Evolutionary conservation across 2,329 filamentous ascomycete species (phyloP), one percentile per base, ranked within the genome.

Genomic region (Periconia macrospinosa): DNA sequence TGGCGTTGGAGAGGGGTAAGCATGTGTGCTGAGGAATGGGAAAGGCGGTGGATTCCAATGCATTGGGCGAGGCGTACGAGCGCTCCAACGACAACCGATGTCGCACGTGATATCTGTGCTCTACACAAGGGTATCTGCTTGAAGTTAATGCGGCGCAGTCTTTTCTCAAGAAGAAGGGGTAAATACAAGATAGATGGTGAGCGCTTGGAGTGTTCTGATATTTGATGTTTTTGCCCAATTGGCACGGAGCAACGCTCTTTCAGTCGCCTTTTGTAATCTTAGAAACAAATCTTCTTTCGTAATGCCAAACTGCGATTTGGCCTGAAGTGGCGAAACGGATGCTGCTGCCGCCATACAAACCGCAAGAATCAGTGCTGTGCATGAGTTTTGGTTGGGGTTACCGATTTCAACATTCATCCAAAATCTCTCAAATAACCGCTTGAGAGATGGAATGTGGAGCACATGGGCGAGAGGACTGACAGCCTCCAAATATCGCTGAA

Each of bases 171-270:
- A 14, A 13, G 48, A 18, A 33, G 6, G 20, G 7, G 8, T 44
- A 17, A 30, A 14, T 68, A 73, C 70, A 54, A 74, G 43, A 45
- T 74, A 74, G 45, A 74, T 74, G 1, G 71, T 71, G 37, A 74
- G 56, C 6, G 71, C 70, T 55, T 74, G 71, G 2, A 74, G 59
- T 10, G 71, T 74, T 43, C 69, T 55, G 30, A 74, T 73, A 18
- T 73, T 74, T 2, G 70, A 73, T 11, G 71, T 74, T 56, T 72
- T 73, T 9, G 70, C 65, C 70, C 71, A 74, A 30, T 74, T 72
- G 14, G 71, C 71, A 23, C 67, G 67, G 6, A 73, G 59, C 14
- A 74, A 49, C 23, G 71, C 71, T 45, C 66, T 56, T 57, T 74
- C 71, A 0, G 71, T 74, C n/a, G 71, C 70, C 45, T 67, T 72